These are phyloP conservation scores for Furcasterigmium sp. DNA, from an alignment of 2,329 filamentous ascomycete species.

Conservation along the genomic window DNA sequence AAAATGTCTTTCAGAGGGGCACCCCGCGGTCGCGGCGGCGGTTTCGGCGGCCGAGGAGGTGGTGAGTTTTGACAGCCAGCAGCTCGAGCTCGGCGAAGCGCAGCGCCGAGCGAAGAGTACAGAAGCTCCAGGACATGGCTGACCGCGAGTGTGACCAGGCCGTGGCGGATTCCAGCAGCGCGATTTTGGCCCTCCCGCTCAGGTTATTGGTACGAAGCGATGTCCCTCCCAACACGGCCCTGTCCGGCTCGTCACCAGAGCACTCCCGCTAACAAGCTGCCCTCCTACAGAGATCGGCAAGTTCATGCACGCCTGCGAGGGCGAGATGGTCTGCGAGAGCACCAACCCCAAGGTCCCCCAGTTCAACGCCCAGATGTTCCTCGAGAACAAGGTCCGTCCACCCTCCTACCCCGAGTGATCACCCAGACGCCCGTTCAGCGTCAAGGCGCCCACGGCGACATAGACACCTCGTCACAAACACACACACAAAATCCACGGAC, in stretches of 20 bases:
- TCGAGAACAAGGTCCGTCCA: slow-evolving; percentile 87
- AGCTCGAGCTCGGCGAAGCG: no score
- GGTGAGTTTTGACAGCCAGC: no score
- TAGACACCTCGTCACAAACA: no score
- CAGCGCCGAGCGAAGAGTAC: no score
- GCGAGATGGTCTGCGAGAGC: slow-evolving; percentile 95
- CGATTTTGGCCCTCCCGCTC: slow-evolving; percentile 13
- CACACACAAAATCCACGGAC: background rate
- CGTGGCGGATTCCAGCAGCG: slow-evolving; percentile 13
- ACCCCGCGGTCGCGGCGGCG: slow-evolving; percentile 13
- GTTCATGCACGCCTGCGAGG: slow-evolving; percentile 92
- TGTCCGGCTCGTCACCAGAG: background rate
- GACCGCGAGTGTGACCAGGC: slow-evolving; percentile 9
- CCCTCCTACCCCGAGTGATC: background rate
- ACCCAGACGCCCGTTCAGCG: no score
- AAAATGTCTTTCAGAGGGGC: slow-evolving; percentile 12
- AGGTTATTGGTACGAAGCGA: slow-evolving; percentile 10
- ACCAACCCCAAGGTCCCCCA: slow-evolving; percentile 94
- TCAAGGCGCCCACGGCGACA: no score
- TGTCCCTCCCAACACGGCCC: background rate
- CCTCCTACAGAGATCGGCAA: slow-evolving; percentile 72
- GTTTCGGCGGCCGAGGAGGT: slow-evolving; percentile 13
- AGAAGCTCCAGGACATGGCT: no score
- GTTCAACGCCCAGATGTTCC: slow-evolving; percentile 98
- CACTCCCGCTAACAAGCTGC: background rate